phyloP scores from a whole-genome alignment of 2,329 filamentous ascomycete genomes.

The Magnaporthiopsis incrustans region DNA sequence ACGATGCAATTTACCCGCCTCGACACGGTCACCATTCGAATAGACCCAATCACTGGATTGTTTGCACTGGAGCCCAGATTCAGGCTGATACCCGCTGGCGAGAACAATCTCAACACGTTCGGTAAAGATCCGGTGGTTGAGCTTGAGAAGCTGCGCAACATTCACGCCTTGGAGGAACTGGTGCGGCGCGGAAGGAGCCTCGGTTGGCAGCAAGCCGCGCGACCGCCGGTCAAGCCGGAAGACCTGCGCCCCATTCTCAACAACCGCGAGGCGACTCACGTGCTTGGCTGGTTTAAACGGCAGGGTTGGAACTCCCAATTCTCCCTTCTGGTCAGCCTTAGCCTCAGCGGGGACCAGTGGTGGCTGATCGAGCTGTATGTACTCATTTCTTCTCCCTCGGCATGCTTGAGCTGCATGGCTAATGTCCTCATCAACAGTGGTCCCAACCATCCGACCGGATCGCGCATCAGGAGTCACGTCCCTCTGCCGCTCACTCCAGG shows the following conservation, averaged over 20 bases:
- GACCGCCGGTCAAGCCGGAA: slow-evolving; percentile 38
- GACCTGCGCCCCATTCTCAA: slow-evolving; percentile 54
- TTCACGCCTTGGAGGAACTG: slow-evolving; percentile 54
- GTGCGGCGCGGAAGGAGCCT: slow-evolving; percentile 50
- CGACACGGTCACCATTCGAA: slow-evolving; percentile 50
- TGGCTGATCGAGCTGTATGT: slow-evolving; percentile 62
- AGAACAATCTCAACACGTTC: slow-evolving; percentile 55
- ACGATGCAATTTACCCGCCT: slow-evolving; percentile 61
- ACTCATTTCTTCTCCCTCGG: not conserved
- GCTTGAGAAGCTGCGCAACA: slow-evolving; percentile 55
- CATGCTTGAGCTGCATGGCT: slow-evolving; percentile 10
- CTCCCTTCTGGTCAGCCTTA: slow-evolving; percentile 64
- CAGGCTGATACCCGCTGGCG: slow-evolving; percentile 45
- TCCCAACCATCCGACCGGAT: slow-evolving; percentile 9
- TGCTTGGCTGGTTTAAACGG: slow-evolving; percentile 61
- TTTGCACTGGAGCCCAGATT: slow-evolving; percentile 63
- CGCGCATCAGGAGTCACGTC: slow-evolving; percentile 13
- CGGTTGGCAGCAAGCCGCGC: slow-evolving; percentile 53
- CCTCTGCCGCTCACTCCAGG: slow-evolving; percentile 21
- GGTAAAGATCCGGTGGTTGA: slow-evolving; percentile 44
- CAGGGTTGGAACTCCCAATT: slow-evolving; percentile 65
- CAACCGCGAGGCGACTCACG: slow-evolving; percentile 50
- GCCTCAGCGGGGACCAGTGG: slow-evolving; percentile 69
- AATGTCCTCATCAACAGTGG: not conserved
- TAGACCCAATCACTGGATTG: slow-evolving; percentile 73